These are phyloP conservation scores for Hyphopichia khmerensis DNA, from an alignment of 1,139 yeast species.

Conservation along the genomic window DNA sequence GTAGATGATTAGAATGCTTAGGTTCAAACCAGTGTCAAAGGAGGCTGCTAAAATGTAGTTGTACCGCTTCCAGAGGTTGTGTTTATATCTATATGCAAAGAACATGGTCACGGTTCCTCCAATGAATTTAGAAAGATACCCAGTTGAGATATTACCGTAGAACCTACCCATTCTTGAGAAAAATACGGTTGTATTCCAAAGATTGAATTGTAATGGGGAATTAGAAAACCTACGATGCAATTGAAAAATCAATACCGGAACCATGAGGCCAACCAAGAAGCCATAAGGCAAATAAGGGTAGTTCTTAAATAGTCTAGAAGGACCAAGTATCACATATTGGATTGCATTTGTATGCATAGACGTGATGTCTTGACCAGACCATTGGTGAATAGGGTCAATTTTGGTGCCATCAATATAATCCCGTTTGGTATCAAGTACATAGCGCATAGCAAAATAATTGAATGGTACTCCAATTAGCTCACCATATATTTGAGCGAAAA, in stretches of 20 bases:
- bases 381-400: conserved; percentile 48
- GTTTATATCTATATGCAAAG: conserved; percentile 38
- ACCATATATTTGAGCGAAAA: conserved; percentile 49
- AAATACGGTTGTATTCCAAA: conserved; percentile 50
- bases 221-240: conserved; percentile 23
- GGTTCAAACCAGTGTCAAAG: conserved; percentile 48
- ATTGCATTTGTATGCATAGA: conserved; percentile 47
- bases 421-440: conserved; percentile 42
- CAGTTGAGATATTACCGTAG: conserved; percentile 53
- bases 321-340: conserved; percentile 51
- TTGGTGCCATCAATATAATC: conserved; percentile 37
- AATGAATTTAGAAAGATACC: conserved; percentile 45
- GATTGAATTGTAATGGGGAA: conserved; percentile 22
- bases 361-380: conserved; percentile 49
- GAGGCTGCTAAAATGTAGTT: conserved; percentile 52
- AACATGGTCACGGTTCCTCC: conserved; percentile 49
- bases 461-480: conserved; percentile 51
- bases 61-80: conserved; percentile 38
- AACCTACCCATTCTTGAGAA: conserved; percentile 48
- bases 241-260: conserved; percentile 33
- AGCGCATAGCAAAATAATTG: conserved; percentile 44
- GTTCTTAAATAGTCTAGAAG: conserved; percentile 36
- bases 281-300: conserved; percentile 46
- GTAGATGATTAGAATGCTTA: conserved; percentile 39
- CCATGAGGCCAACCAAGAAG: conserved; percentile 24